A percentile compares a stretch with the other conserved stretches of the same genome.
These are phyloP conservation scores for Rhizopus arrhizus DNA, from an alignment of 371 early-diverging fungal species.

Conservation along the genomic window DNA sequence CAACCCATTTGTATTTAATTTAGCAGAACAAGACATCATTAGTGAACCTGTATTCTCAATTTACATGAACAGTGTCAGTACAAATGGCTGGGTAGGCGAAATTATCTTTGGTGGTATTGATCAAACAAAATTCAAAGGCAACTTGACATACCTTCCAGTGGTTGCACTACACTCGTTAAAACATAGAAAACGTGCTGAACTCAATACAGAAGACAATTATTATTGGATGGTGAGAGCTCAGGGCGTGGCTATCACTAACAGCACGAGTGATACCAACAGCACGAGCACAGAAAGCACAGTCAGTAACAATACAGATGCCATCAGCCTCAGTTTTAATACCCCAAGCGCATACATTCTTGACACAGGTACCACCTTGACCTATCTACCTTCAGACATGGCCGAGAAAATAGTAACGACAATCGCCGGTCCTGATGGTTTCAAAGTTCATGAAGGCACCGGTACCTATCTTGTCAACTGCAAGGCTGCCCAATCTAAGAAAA, in stretches of 20 bases:
- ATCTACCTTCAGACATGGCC: constrained; percentile 36
- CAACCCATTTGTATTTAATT: constrained; percentile 47
- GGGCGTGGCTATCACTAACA: constrained; percentile 28
- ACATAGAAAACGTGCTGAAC: constrained; percentile 5
- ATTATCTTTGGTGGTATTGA: constrained; percentile 65
- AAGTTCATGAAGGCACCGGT: constrained; percentile 21
- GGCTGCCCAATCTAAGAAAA: constrained; percentile 14
- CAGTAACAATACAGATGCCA: background rate
- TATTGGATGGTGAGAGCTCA: constrained; percentile 55
- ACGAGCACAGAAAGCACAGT: background rate
- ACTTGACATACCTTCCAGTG: constrained; percentile 50
- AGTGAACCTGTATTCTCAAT: constrained; percentile 41
- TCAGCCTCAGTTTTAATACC: constrained; percentile 8
- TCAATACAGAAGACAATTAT: constrained; percentile 21
- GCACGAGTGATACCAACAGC: background rate
- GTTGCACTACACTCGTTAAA: constrained; percentile 20
- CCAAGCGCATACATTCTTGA: constrained; percentile 41
- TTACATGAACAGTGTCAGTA: constrained; percentile 34
- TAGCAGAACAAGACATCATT: constrained; percentile 38
- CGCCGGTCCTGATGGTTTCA: constrained; percentile 21
- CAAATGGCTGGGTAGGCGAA: constrained; percentile 51
- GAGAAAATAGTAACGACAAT: constrained; percentile 24
- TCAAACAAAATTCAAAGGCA: constrained; percentile 53
- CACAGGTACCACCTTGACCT: constrained; percentile 53
- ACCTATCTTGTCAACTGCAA: constrained; percentile 30